Base-by-base conservation (phyloP, 2,329 filamentous ascomycete genomes). In the Aureobasidium namibiae region DNA sequence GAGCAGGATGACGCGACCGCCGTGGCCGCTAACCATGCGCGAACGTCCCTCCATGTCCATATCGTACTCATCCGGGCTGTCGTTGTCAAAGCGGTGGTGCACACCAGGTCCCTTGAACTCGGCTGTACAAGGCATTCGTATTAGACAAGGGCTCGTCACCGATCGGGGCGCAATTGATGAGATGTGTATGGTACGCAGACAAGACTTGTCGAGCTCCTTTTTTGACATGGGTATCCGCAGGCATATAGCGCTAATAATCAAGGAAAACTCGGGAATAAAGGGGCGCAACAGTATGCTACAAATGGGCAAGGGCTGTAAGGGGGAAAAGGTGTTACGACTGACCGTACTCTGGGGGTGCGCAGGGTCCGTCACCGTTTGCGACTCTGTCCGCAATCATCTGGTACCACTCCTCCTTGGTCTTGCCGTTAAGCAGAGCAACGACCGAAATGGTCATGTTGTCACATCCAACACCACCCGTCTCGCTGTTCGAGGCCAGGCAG, bases 401-500 rank as follows among this genome's bases (percentile, higher is more conserved):
- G 75, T 99, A 99, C 94, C 94, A 99, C 78, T 96, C 88, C 71
- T 96, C 92, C 82, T 95, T 95, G 67, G 86, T 89, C 81, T 89
- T 91, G 73, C 92, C 94, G 70, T 89, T 85, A 66, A 99, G 82
- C 72, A 99, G 85, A 66, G 88, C 94, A 70, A 99, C 79, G 65
- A 99, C 82, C 67, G 87, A 80, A 88, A 99, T 97, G 66, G 94
- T 99, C 94, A 99, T 99, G 80, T 99, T 99, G 79, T 99, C 94
- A 74, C 94, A 99, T 63, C 94, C 94, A 63, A 99, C 92, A 64
- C 94, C 94, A 59, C 94, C 94, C 33, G 92, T 96, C 77, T 99
- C 94, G 66, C 92, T 96, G 82, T 95, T 97, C 62, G 92, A 95
- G 41, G 94, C 92, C 65, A 99, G 81, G 73, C 94, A 99, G 79